Conservation (phyloP, 2,329 filamentous ascomycete genomes). For the Fusarium transvaalense region DNA sequence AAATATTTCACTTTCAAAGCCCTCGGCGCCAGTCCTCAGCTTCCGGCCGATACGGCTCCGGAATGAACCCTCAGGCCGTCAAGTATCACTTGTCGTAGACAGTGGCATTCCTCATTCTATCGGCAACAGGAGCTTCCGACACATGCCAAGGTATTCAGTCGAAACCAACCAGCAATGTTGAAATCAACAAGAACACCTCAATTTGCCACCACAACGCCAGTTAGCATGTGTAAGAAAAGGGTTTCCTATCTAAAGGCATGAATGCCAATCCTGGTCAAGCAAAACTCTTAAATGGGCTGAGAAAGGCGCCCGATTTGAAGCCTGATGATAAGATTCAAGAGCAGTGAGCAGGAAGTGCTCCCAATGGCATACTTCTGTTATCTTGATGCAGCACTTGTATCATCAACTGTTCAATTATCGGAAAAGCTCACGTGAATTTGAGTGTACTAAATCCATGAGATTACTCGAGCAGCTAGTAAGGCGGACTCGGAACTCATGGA, state of each 20-base stretch:
- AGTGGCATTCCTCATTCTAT: conserved; percentile 67
- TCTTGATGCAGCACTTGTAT: no score
- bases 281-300: no score
- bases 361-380: no score
- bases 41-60: not conserved
- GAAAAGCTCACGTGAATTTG: no score
- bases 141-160: conserved; percentile 59
- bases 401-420: no score
- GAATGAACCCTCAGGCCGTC: conserved; percentile 56
- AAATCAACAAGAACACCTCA: conserved; percentile 65
- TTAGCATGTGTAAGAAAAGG: no score
- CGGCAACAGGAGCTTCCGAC: conserved; percentile 52
- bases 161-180: conserved; percentile 58
- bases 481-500: no score
- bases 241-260: no score
- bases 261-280: no score
- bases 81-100: conserved; percentile 64
- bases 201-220: conserved; percentile 66
- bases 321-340: not conserved
- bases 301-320: no score
- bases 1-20: not conserved
- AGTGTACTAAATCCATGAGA: no score
- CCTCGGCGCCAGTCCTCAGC: not conserved
- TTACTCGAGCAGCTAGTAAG: no score
- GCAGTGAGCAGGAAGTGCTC: not conserved